Evolutionary conservation across 495 filamentous ascomycete genomes (phyloP).

Genomic region (Penicillium bovifimosum): DNA sequence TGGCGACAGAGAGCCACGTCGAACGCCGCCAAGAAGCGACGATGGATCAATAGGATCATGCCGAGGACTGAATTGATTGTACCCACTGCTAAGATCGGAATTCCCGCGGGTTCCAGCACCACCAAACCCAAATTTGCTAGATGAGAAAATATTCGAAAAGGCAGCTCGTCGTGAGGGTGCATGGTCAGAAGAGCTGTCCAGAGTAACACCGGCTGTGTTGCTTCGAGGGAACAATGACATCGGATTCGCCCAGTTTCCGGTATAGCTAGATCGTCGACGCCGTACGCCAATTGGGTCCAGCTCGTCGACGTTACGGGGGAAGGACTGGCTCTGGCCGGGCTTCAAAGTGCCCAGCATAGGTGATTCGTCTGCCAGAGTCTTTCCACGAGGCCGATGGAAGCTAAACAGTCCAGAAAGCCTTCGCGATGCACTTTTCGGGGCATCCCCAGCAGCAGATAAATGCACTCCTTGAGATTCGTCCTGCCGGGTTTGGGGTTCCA

Average conservation of each 20-base stretch:
- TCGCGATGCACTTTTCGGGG: constrained; percentile 46
- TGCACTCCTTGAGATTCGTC: constrained; percentile 30
- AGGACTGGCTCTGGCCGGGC: constrained; percentile 73
- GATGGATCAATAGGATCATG: constrained; percentile 54
- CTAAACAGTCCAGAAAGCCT: constrained; percentile 57
- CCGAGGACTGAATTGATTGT: constrained; percentile 58
- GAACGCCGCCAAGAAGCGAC: constrained; percentile 47
- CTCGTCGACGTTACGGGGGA: constrained; percentile 63
- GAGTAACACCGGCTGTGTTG: constrained; percentile 34
- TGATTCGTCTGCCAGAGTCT: constrained; percentile 62
- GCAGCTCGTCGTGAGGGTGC: constrained; percentile 39
- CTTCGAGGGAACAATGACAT: constrained; percentile 50
- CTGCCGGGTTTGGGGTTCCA: constrained; percentile 55
- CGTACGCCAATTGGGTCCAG: constrained; percentile 65
- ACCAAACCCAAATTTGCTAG: constrained; percentile 39
- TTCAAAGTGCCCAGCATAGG: constrained; percentile 69
- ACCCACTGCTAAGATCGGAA: constrained; percentile 42
- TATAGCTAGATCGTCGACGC: constrained; percentile 58
- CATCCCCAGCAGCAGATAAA: constrained; percentile 38
- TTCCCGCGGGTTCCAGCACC: constrained; percentile 38
- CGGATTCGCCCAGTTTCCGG: constrained; percentile 55
- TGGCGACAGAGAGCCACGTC: constrained; percentile 61
- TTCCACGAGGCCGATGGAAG: constrained; percentile 67
- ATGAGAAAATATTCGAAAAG: constrained; percentile 43
- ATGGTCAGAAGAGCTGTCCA: constrained; percentile 43